Base-by-base conservation (phyloP, 2,329 filamentous ascomycete genomes). In the Neonectria hederae region DNA sequence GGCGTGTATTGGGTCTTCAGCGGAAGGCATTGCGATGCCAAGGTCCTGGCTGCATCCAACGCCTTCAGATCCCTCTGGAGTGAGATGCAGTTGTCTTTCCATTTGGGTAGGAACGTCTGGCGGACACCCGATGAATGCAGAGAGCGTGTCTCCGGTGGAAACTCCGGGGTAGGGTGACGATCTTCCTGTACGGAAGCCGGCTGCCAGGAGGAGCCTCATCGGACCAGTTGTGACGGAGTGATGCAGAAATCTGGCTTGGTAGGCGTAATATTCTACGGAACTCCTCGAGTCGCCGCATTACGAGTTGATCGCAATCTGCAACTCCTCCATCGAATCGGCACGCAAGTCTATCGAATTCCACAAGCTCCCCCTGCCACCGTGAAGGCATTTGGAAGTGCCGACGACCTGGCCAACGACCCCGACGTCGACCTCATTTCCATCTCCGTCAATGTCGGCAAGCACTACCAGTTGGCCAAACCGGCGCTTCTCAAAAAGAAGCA, bases 391-490 rank as follows among this genome's bases (percentile, higher is more conserved):
- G 84, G 82, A n/a, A 74, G 77, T 22, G 79, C 83, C 0, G 76
- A 79, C 4, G 76, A 77, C 5, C 72, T 87, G 2, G 83, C 83
- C 1, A 76, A 75, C 1, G 83, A 86, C 53, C 73, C 76, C 1
- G 74, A 82, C n/a, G 75, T 87, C 17, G 83, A 87, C 52, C 76
- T 88, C 0, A 81, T 88, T 6, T 80, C 86, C 14, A 83, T 83
- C 62, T 78, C 74, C 48, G 85, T 84, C 0, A 76, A 82, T 11
- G 85, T 86, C 1, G 83, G 84, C 54, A 78, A 77, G 5, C 86
- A 88, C 69, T 78, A 78, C 55, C 60, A 75, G 4, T 79, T 81
- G 1, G 74, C 79, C 0, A 75, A 76, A 17, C 81, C 84, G 0
- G 81, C 79, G 2, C 63, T 88, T 1, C 70, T 75, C 7, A 80